Evolutionary conservation across 1,139 yeast species (phyloP), one percentile per base, ranked within the genome.

Genomic region (Debaryomyces udenii): DNA sequence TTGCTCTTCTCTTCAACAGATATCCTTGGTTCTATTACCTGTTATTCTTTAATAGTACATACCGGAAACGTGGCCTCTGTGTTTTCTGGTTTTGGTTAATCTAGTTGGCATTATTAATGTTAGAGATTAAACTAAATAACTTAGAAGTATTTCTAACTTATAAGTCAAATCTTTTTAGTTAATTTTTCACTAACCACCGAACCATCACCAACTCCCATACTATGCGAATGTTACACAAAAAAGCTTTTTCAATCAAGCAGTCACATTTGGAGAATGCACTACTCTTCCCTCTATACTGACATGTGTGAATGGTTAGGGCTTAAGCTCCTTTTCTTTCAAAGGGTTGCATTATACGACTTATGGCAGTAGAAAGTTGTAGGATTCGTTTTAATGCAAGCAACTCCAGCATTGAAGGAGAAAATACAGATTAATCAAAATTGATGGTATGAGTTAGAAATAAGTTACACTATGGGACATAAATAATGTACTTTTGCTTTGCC

Each of bases 1-100:
- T n/a, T n/a, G n/a, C n/a, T n/a, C n/a, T n/a, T n/a, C n/a, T 7
- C 22, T 20, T 20, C 22, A 20, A 20, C 22, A 6, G 22, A 20
- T 20, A 7, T 7, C 9, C 6, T 4, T n/a, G 28, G 28, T 26
- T 26, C 28, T 26, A 26, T 26, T 10, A 47, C 43, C 38, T 42
- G 28, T 35, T 38, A 14, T 20, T 15, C 10, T 10, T 13, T 17
- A 16, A 26, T 38, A 37, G 48, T 61, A 83, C 90, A 80, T 84
- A 87, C 95, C 95, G 74, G 97, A 89, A 78, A 93, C 98, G 95
- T 94, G 85, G 80, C 99, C 99, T 88, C 99, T 89, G 87, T 89
- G 97, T 85, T 93, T 94, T 88, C 99, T 90, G 80, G 98, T 93
- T 81, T 93, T 90, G 70, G 96, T 87, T 74, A 88, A 85, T 90